These are phyloP conservation scores for Fusarium phyllophilum DNA, from an alignment of 2,329 filamentous ascomycete species.

Conservation along the genomic window DNA sequence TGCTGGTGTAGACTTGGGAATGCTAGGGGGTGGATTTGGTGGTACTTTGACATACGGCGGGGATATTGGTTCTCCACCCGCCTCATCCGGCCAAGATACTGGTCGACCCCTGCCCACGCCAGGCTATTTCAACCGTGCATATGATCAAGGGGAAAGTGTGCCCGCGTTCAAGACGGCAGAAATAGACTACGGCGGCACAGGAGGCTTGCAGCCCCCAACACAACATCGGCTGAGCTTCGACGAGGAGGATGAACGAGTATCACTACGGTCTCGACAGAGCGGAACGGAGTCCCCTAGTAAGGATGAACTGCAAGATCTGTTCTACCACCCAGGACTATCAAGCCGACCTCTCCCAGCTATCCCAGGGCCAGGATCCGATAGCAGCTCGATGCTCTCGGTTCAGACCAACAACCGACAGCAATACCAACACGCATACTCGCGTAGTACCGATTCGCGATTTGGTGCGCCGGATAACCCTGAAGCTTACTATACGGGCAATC, in stretches of 20 bases:
- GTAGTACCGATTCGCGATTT: slow-evolving; percentile 57
- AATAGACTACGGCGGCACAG: slow-evolving; percentile 90
- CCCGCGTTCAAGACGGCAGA: slow-evolving; percentile 68
- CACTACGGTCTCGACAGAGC: slow-evolving; percentile 65
- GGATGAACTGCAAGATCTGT: slow-evolving; percentile 87
- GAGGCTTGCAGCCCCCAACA: slow-evolving; percentile 81
- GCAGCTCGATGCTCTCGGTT: slow-evolving; percentile 61
- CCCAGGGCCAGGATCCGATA: slow-evolving; percentile 71
- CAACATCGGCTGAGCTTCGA: slow-evolving; percentile 86
- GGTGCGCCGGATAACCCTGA: slow-evolving; percentile 59
- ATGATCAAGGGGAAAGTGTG: slow-evolving; percentile 45
- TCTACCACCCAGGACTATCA: slow-evolving; percentile 87
- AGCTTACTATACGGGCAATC: slow-evolving; percentile 56
- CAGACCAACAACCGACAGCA: slow-evolving; percentile 55
- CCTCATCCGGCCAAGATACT: slow-evolving; percentile 55
- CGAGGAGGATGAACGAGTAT: slow-evolving; percentile 83
- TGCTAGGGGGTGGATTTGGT: slow-evolving; percentile 77
- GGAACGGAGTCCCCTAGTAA: slow-evolving; percentile 73
- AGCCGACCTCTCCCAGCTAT: slow-evolving; percentile 71
- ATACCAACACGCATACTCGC: slow-evolving; percentile 61
- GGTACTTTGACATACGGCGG: slow-evolving; percentile 63
- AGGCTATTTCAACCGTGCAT: slow-evolving; percentile 46
- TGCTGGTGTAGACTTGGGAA: slow-evolving; percentile 73
- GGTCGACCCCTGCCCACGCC: slow-evolving; percentile 61
- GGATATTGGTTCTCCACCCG: slow-evolving; percentile 55